Conservation (phyloP, 306 rosid species). For the Leucaena leucocephala region DNA sequence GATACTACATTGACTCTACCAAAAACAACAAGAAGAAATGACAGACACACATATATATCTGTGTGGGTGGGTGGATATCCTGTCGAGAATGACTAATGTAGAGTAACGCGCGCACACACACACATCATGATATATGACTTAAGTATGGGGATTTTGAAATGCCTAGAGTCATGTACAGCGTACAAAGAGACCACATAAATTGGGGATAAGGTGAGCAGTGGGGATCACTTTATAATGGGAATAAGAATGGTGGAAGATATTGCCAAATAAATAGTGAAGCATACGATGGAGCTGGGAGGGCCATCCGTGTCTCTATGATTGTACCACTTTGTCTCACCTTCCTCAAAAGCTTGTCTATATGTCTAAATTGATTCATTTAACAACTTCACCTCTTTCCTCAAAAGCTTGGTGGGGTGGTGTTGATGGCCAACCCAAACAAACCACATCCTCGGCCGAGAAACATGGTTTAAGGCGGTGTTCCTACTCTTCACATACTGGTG, state of each 20-base stretch:
- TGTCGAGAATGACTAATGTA: neutral
- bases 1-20: too few species aligned
- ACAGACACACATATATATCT: neutral
- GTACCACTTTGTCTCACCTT: slow-evolving; percentile 11
- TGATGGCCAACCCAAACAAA: too few species aligned
- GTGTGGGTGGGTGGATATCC: neutral
- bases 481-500: too few species aligned
- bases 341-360: neutral
- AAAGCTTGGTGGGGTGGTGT: too few species aligned
- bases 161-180: neutral
- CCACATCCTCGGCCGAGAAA: too few species aligned
- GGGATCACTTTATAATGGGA: neutral
- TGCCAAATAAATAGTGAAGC: too few species aligned
- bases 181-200: neutral
- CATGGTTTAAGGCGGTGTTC: too few species aligned
- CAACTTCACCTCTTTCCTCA: neutral
- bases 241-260: neutral
- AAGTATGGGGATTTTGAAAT: neutral
- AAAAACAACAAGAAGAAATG: too few species aligned
- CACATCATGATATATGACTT: neutral
- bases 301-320: neutral
- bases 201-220: neutral
- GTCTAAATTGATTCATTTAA: neutral
- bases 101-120: neutral
- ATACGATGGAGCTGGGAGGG: neutral